Evolutionary conservation across 1,284 basidiomycete genomes (phyloP).

Genomic region (Thelephora terrestris): DNA sequence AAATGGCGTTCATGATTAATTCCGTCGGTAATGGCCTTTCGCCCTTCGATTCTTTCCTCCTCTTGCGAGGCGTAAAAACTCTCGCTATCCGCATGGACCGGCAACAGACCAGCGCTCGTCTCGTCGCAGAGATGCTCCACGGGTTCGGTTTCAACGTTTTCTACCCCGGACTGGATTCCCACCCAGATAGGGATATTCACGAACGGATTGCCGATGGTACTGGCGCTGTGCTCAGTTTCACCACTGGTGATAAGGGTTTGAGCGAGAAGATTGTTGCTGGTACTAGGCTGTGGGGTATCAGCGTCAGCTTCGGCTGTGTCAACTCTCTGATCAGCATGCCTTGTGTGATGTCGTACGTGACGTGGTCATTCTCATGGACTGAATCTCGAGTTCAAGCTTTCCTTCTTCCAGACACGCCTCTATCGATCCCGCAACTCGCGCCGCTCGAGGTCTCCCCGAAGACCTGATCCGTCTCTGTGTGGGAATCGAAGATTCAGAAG

Average conservation of each 20-base stretch:
- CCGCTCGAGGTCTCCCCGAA: conserved; percentile 91
- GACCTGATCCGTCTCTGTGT: conserved; percentile 97
- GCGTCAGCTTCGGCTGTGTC: conserved; percentile 96
- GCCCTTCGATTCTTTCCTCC: conserved; percentile 93
- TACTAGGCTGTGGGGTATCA: conserved; percentile 93
- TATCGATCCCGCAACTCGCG: conserved; percentile 88
- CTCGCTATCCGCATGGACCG: conserved; percentile 95
- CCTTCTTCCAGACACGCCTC: conserved; percentile 74
- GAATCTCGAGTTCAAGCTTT: conserved; percentile 6
- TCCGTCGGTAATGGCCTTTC: conserved; percentile 95
- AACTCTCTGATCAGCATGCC: conserved; percentile 99
- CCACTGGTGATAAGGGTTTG: conserved; percentile 84
- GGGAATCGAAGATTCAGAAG: conserved; percentile 92
- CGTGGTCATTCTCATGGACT: conserved; percentile 3
- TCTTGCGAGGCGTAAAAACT: conserved; percentile 94
- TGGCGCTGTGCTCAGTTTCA: conserved; percentile 92
- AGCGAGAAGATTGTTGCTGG: conserved; percentile 91
- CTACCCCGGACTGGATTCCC: conserved; percentile 84
- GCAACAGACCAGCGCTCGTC: conserved; percentile 77
- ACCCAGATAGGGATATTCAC: conserved; percentile 83
- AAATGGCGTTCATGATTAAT: conserved; percentile 90
- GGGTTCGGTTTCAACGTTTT: conserved; percentile 86
- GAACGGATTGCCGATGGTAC: conserved; percentile 80
- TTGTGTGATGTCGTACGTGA: conserved; percentile 94
- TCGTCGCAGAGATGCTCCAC: conserved; percentile 84